These are phyloP conservation scores for Apiotrichum siamense DNA, from an alignment of 1,284 basidiomycete species.

Conservation along the genomic window DNA sequence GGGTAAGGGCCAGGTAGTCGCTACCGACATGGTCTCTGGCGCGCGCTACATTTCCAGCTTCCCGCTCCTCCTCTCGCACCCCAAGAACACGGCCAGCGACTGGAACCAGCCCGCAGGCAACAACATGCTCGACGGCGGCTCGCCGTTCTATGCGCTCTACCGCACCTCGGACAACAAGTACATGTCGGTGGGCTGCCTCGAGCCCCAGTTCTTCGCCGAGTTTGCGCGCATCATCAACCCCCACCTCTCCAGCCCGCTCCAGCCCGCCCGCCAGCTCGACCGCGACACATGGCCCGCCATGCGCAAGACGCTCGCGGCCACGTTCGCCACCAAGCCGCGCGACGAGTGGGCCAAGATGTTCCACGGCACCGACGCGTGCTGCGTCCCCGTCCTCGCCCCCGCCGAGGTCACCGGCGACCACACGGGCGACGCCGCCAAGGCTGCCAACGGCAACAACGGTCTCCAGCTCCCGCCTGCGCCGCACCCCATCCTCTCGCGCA, in stretches of 20 bases:
- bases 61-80: constrained; percentile 2
- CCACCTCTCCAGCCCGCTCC: background rate
- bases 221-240: constrained; percentile 5
- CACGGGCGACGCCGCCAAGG: background rate
- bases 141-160: constrained; percentile 14
- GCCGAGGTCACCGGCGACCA: constrained; percentile 6
- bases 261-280: constrained; percentile 5
- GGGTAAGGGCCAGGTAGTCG: constrained; percentile 18
- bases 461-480: background rate
- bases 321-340: constrained; percentile 9
- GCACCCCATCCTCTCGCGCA: constrained; percentile 6
- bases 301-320: background rate
- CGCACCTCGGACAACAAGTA: constrained; percentile 8
- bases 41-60: constrained; percentile 13
- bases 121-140: constrained; percentile 19
- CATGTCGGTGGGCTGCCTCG: constrained; percentile 13
- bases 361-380: constrained; percentile 14
- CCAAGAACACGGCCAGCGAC: background rate
- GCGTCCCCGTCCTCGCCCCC: constrained; percentile 7
- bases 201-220: constrained; percentile 19
- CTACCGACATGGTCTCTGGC: constrained; percentile 17
- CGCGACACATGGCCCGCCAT: constrained; percentile 4
- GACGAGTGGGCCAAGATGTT: constrained; percentile 13
- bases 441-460: background rate
- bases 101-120: constrained; percentile 2